These are phyloP conservation scores for Nematodospora valgi DNA, from an alignment of 805 yeast genomes.

Conservation along the genomic window DNA sequence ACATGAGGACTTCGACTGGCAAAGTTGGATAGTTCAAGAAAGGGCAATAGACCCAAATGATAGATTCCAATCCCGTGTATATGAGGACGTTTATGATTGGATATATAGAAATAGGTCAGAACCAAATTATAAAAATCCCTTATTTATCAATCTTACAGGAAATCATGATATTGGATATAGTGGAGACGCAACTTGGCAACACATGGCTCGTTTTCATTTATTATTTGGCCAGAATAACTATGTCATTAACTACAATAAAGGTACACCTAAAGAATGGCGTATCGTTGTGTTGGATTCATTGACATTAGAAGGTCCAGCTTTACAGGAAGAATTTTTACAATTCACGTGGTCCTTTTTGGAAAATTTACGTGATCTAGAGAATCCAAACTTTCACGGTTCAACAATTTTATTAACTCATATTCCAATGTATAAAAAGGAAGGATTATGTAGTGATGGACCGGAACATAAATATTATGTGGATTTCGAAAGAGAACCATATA, in stretches of 20 bases:
- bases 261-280: conserved; percentile 73
- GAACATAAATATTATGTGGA: conserved; percentile 45
- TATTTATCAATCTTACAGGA: conserved; percentile 83
- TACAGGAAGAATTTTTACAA: conserved; percentile 64
- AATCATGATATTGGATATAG: conserved; percentile 95
- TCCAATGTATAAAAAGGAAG: conserved; percentile 79
- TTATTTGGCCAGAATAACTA: conserved; percentile 85
- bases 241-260: conserved; percentile 66
- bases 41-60: conserved; percentile 27
- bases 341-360: conserved; percentile 75
- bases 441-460: conserved; percentile 88
- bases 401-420: conserved; percentile 85
- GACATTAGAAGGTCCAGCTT: conserved; percentile 85
- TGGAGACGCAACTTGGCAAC: conserved; percentile 92
- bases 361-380: conserved; percentile 47
- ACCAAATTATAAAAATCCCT: conserved; percentile 50
- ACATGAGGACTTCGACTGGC: conserved; percentile 59
- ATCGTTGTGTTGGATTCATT: conserved; percentile 84
- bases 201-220: conserved; percentile 70
- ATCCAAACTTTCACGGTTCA: conserved; percentile 59
- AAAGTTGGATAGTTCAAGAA: conserved; percentile 43
- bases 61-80: conserved; percentile 37
- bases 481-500: conserved; percentile 60
- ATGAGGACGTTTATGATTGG: conserved; percentile 68
- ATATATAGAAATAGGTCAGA: conserved; percentile 23